Base-by-base conservation (phyloP, 257 asterid genomes). In the Ilex asprella region DNA sequence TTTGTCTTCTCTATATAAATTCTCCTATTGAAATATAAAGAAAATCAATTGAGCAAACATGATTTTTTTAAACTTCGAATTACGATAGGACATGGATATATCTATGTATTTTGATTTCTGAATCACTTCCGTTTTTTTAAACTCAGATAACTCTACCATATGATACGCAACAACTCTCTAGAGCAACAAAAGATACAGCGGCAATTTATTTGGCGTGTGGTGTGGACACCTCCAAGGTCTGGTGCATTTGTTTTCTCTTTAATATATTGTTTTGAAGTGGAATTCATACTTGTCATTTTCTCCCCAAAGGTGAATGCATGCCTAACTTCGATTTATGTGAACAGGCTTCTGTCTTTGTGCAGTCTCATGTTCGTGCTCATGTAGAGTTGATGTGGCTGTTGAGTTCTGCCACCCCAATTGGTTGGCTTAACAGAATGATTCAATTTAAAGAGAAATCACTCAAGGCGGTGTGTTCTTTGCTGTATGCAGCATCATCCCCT, bases 141-240 rank as follows among this genome's bases (percentile, higher is more conserved):
- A 12, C 64, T 60, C 72, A 93, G 99, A 93, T 93, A 72, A 93
- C 97, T 49, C 78, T 93, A 75, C 95, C 89, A 16, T 87, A 85
- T 67, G 97, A 87, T 16, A 57, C 94, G 41, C 88, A 86, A 30
- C 87, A 85, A 75, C 70, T 89, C 67, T 78, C 92, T 32, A 87
- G 75, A 79, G 86, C 96, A 9, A 93, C 97, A 51, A 89, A 71
- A 75, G 96, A 87, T 70, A 93, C 99, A 59, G 95, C 96, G 53
- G 99, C 99, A 58, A 84, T 93, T 76, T 93, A 93, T 82, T 81
- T 93, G 79, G 95, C 97, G 67, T 89, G 97, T 72, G 99, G 99
- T 11, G 95, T 93, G 68, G 92, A 93, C 75, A 70, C 84, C 58
- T 73, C 94, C 52, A 89, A 89, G 97, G 99, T 93, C 60, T 67